Conservation (phyloP, 2,329 filamentous ascomycete genomes). For the Fusarium transvaalense region DNA sequence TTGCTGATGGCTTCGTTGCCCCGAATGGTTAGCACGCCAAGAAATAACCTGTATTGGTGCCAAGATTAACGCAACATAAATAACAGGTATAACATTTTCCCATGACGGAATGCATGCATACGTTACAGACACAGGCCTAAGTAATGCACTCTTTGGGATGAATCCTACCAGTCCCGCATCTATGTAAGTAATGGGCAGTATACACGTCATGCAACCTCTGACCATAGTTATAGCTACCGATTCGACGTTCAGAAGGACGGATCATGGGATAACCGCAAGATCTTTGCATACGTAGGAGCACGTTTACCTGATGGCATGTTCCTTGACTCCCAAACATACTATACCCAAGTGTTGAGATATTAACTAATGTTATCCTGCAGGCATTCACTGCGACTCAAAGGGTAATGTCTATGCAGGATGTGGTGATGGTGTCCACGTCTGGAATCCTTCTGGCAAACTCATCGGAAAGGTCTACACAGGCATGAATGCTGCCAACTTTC, state of each 20-base stretch:
- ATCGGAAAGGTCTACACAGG: constrained; percentile 68
- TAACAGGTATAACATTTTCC: constrained; percentile 65
- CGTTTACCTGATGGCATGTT: constrained; percentile 69
- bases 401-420: constrained; percentile 68
- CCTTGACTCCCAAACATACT: rapidly evolving
- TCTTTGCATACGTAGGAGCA: constrained; percentile 67
- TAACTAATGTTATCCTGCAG: constrained; percentile 49
- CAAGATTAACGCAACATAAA: not conserved
- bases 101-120: constrained; percentile 66
- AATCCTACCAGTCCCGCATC: constrained; percentile 59
- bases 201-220: rapidly evolving
- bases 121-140: constrained; percentile 67
- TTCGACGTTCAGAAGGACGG: constrained; percentile 61
- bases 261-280: constrained; percentile 61
- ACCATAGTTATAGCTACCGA: constrained; percentile 55
- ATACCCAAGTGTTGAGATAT: rapidly evolving
- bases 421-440: constrained; percentile 64
- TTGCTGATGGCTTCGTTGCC: constrained; percentile 68
- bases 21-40: constrained; percentile 61
- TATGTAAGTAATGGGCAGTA: constrained; percentile 55
- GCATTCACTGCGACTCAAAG: constrained; percentile 64
- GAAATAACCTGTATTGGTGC: rapidly evolving
- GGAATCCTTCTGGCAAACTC: constrained; percentile 59
- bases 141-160: constrained; percentile 57
- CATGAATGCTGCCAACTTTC: constrained; percentile 60